These are phyloP conservation scores for Blastosporella zonata DNA, from an alignment of 1,284 basidiomycete species.

Conservation along the genomic window DNA sequence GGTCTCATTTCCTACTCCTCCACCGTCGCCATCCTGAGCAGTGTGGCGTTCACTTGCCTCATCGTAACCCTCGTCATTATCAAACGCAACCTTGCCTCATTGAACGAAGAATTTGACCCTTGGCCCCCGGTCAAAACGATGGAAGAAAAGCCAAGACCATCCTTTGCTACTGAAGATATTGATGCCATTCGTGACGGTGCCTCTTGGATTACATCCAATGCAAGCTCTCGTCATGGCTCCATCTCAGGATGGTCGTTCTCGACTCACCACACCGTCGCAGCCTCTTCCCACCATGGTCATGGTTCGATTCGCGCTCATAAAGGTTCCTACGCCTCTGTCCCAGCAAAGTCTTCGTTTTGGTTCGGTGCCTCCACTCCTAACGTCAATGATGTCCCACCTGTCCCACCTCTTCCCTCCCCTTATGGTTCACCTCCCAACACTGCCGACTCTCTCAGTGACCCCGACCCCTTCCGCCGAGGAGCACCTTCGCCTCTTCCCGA, in stretches of 20 bases:
- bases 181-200: conserved; percentile 66
- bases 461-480: conserved; percentile 61
- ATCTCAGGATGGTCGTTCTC: conserved; percentile 70
- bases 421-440: conserved; percentile 48
- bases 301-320: conserved; percentile 36
- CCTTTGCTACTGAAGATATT: conserved; percentile 65
- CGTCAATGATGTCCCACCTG: conserved; percentile 50
- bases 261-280: conserved; percentile 49
- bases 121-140: conserved; percentile 53
- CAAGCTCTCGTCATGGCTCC: conserved; percentile 53
- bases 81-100: conserved; percentile 54
- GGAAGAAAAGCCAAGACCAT: conserved; percentile 52
- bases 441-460: conserved; percentile 40
- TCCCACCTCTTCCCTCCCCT: conserved; percentile 59
- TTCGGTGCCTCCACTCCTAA: conserved; percentile 46
- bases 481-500: conserved; percentile 34
- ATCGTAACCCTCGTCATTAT: conserved; percentile 58
- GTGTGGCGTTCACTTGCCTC: conserved; percentile 50
- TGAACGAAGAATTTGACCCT: conserved; percentile 47
- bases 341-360: conserved; percentile 60
- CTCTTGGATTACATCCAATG: conserved; percentile 72
- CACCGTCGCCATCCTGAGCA: conserved; percentile 50
- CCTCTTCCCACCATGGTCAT: conserved; percentile 32
- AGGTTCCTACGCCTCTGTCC: conserved; percentile 44
- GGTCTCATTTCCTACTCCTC: conserved; percentile 57